phyloP scores from a whole-genome alignment of 2,329 filamentous ascomycete genomes.

The Scortechinia acanthostroma region DNA sequence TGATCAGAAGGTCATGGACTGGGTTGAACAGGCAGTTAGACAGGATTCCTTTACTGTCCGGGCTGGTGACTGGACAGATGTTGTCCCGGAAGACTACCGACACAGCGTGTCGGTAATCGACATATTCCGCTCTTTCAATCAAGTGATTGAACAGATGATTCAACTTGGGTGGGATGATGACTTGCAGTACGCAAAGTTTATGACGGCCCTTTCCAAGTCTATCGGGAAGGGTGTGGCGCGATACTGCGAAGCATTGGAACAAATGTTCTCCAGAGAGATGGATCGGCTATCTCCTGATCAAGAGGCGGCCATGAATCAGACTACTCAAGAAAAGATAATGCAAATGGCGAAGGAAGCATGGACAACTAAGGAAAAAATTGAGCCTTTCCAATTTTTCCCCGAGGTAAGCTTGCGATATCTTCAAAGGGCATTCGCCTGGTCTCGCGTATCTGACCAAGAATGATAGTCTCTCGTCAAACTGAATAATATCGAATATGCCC shows the following conservation, averaged over 20 bases:
- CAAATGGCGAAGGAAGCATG: slow-evolving; percentile 67
- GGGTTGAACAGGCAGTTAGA: slow-evolving; percentile 65
- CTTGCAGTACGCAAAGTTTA: slow-evolving; percentile 69
- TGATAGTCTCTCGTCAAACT: slow-evolving; percentile 64
- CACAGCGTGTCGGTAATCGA: slow-evolving; percentile 69
- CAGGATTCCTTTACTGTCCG: slow-evolving; percentile 60
- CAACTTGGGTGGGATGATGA: slow-evolving; percentile 69
- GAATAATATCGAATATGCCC: slow-evolving; percentile 69
- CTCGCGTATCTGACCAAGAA: slow-evolving; percentile 7
- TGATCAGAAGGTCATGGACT: slow-evolving; percentile 57
- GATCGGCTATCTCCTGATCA: slow-evolving; percentile 67
- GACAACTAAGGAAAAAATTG: slow-evolving; percentile 65
- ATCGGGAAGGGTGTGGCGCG: slow-evolving; percentile 57
- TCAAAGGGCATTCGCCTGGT: slow-evolving; percentile 6
- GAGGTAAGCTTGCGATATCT: slow-evolving; percentile 37
- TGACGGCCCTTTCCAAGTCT: slow-evolving; percentile 67
- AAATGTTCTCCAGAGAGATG: slow-evolving; percentile 64
- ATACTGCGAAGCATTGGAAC: slow-evolving; percentile 66
- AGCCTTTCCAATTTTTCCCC: slow-evolving; percentile 70
- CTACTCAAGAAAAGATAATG: slow-evolving; percentile 66
- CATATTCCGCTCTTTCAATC: slow-evolving; percentile 67
- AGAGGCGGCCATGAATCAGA: slow-evolving; percentile 58
- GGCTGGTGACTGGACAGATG: slow-evolving; percentile 37
- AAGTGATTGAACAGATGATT: slow-evolving; percentile 63
- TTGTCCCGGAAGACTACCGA: slow-evolving; percentile 53